These are phyloP conservation scores for Arthroderma sp. DNA, from an alignment of 2,329 filamentous ascomycete genomes.

Conservation along the genomic window DNA sequence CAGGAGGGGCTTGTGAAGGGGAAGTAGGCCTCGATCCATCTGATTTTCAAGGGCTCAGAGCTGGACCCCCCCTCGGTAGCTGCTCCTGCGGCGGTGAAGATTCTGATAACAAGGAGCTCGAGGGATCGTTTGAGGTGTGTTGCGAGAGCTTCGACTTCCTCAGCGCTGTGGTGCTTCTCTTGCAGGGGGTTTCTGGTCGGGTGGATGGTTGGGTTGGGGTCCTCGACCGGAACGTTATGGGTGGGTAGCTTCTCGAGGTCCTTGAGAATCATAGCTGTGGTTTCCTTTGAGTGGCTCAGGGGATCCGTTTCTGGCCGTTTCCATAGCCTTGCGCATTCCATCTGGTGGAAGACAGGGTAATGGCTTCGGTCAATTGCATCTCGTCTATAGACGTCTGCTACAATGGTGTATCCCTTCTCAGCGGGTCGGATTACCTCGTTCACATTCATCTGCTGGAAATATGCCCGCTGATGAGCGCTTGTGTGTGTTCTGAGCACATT, in stretches of 20 bases:
- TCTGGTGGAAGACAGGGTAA: constrained; percentile 96
- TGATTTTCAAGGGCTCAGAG: constrained; percentile 64
- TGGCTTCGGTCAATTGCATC: constrained; percentile 92
- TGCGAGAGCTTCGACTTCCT: constrained; percentile 69
- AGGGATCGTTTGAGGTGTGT: constrained; percentile 79
- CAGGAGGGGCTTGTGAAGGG: constrained; percentile 92
- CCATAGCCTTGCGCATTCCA: constrained; percentile 92
- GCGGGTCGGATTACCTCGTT: constrained; percentile 23
- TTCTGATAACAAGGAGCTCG: constrained; percentile 77
- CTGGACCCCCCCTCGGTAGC: constrained; percentile 34
- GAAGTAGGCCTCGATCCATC: constrained; percentile 96
- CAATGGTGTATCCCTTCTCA: constrained; percentile 68
- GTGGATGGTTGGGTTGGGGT: constrained; percentile 68
- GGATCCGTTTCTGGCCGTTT: constrained; percentile 41
- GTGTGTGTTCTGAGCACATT: constrained; percentile 88
- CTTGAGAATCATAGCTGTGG: constrained; percentile 49
- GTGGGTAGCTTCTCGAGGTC: constrained; percentile 60
- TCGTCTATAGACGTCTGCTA: constrained; percentile 85
- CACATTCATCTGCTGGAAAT: constrained; percentile 52
- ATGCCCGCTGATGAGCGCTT: constrained; percentile 81
- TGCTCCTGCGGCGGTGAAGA: constrained; percentile 65
- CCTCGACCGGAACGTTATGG: constrained; percentile 66
- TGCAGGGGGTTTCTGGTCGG: constrained; percentile 74
- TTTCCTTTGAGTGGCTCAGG: constrained; percentile 25
- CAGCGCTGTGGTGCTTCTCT: constrained; percentile 51